Percentiles rank a stretch among this genome's conserved stretches.
These are phyloP conservation scores for Aphanomyces euteiches DNA, from an alignment of 352 stramenopile species.

Conservation along the genomic window DNA sequence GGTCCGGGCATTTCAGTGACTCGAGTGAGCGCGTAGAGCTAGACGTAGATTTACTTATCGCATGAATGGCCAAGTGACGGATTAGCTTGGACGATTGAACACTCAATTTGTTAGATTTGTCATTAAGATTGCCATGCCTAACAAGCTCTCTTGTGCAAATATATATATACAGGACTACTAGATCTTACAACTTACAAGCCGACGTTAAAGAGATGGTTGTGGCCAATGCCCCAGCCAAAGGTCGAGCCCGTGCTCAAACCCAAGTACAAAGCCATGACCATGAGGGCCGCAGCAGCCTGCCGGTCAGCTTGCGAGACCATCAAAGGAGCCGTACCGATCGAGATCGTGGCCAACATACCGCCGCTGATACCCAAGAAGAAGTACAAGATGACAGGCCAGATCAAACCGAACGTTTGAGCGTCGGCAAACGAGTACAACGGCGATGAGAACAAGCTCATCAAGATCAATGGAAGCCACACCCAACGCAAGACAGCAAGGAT, in stretches of 20 bases:
- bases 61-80: too few relatives aligned
- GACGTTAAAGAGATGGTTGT: conserved; percentile 42
- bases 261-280: conserved; percentile 57
- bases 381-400: conserved; percentile 34
- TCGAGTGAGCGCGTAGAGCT: conserved; percentile 55
- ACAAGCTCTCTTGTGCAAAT: too few relatives aligned
- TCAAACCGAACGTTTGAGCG: conserved; percentile 5
- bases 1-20: conserved; percentile 67
- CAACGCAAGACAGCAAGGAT: conserved; percentile 44
- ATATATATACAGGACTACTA: too few relatives aligned
- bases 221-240: conserved; percentile 49
- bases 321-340: conserved; percentile 50
- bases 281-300: conserved; percentile 50
- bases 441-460: conserved; percentile 49
- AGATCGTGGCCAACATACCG: conserved; percentile 57
- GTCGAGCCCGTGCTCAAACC: conserved; percentile 45
- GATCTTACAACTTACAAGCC: conserved; percentile 26
- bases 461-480: conserved; percentile 52
- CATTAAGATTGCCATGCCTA: too few relatives aligned
- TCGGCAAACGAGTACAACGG: conserved; percentile 53
- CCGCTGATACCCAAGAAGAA: conserved; percentile 49
- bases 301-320: conserved; percentile 52
- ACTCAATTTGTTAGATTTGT: too few relatives aligned
- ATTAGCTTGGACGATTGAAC: too few relatives aligned
- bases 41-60: not conserved